Percentiles rank a stretch among this genome's conserved stretches.
phyloP scores from a whole-genome alignment of 768 basidiomycete genomes.

The Tricholoma hemisulphureum region DNA sequence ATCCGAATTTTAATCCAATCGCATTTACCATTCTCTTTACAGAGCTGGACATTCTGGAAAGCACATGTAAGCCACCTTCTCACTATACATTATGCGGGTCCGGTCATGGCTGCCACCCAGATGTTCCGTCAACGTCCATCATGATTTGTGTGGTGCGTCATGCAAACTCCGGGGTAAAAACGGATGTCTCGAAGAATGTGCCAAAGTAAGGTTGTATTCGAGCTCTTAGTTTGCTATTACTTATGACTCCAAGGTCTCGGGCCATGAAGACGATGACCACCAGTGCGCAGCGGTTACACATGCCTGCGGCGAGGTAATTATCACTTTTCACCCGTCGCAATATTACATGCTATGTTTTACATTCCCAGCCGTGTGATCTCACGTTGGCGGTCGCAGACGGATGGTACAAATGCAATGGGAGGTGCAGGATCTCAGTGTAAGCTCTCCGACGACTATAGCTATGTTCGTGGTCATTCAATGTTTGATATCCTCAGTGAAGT shows the following conservation, averaged over 20 bases:
- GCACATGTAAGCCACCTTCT: background rate
- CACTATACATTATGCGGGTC: background rate
- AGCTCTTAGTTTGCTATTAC: background rate
- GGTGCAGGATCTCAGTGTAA: constrained; percentile 44
- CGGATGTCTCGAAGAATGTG: constrained; percentile 54
- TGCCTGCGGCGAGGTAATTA: constrained; percentile 51
- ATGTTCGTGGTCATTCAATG: background rate
- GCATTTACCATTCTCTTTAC: background rate
- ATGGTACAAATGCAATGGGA: constrained; percentile 39
- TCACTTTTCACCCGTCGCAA: constrained; percentile 30
- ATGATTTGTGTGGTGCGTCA: constrained; percentile 51
- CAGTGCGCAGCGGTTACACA: constrained; percentile 53
- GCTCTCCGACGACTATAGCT: background rate
- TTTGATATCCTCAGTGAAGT: constrained; percentile 34
- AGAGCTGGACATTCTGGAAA: constrained; percentile 3
- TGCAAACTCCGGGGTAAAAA: constrained; percentile 45
- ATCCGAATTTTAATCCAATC: background rate
- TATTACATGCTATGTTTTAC: constrained; percentile 16
- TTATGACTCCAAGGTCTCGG: constrained; percentile 35
- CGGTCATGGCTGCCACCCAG: constrained; percentile 28
- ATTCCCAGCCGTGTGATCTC: constrained; percentile 4
- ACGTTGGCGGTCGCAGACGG: constrained; percentile 18
- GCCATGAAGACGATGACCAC: constrained; percentile 50
- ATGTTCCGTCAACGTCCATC: constrained; percentile 49
- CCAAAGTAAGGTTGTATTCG: constrained; percentile 37